Conservation (phyloP, 495 filamentous ascomycete species). For the Penicillium herquei region DNA sequence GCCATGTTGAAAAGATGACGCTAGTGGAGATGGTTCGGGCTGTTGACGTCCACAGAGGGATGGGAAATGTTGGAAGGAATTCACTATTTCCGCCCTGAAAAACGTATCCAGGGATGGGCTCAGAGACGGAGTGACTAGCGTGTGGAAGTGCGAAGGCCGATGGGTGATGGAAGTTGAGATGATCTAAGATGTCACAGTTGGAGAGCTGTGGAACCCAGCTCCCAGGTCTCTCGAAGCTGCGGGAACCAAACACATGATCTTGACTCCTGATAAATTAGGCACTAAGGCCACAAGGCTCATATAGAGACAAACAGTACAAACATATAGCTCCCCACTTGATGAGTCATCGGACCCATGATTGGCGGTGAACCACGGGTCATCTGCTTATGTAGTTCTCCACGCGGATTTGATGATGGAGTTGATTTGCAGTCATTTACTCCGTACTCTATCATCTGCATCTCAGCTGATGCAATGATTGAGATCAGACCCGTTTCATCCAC, state of each 20-base stretch:
- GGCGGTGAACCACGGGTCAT: constrained; percentile 15
- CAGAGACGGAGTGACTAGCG: too few relatives aligned
- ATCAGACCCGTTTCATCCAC: background rate
- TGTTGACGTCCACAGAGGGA: constrained; percentile 5
- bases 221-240: constrained; percentile 21
- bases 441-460: constrained; percentile 3
- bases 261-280: constrained; percentile 7
- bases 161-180: constrained; percentile 9
- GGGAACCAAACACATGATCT: constrained; percentile 16
- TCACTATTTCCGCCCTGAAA: background rate
- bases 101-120: background rate
- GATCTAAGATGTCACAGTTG: background rate
- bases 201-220: constrained; percentile 13
- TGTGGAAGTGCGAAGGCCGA: background rate
- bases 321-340: constrained; percentile 17
- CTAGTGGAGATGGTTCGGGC: constrained; percentile 16
- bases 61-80: constrained; percentile 6
- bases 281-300: background rate
- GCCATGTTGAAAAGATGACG: constrained; percentile 65
- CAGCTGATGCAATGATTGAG: constrained; percentile 16
- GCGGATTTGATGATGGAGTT: constrained; percentile 3
- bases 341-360: constrained; percentile 14
- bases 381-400: constrained; percentile 16
- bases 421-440: background rate
- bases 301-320: background rate